These are phyloP conservation scores for Periconia sp. DNA, from an alignment of 2,329 filamentous ascomycete species.

Conservation along the genomic window DNA sequence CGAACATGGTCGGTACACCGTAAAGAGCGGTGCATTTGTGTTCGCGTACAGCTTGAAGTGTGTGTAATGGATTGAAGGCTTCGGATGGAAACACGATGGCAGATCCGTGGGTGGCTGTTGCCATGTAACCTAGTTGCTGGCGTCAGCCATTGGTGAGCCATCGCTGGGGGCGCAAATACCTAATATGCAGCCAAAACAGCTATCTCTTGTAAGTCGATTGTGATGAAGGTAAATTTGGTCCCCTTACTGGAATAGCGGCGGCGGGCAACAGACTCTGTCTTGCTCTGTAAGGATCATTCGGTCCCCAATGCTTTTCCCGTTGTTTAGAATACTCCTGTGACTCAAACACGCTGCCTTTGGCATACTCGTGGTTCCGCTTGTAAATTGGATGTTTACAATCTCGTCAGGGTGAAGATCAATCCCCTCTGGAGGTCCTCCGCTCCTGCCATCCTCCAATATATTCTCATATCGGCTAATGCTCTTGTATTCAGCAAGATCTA, in stretches of 20 bases:
- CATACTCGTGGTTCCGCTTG: conserved; percentile 86
- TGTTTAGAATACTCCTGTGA: conserved; percentile 88
- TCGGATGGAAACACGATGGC: conserved; percentile 83
- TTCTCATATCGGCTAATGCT: conserved; percentile 47
- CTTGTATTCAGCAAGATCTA: conserved; percentile 45
- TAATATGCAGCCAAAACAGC: conserved; percentile 85
- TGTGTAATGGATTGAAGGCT: conserved; percentile 78
- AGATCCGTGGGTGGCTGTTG: conserved; percentile 80
- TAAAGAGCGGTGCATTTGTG: conserved; percentile 72
- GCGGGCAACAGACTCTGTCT: conserved; percentile 70
- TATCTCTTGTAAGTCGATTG: conserved; percentile 8
- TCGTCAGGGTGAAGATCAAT: conserved; percentile 62
- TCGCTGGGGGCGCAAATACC: conserved; percentile 47
- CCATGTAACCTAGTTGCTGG: conserved; percentile 67
- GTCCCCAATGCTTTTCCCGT: conserved; percentile 79
- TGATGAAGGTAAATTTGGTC: not conserved
- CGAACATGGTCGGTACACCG: conserved; percentile 93
- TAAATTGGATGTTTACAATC: conserved; percentile 94
- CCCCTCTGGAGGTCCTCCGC: conserved; percentile 47
- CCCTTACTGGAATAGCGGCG: conserved; percentile 54
- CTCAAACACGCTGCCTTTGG: conserved; percentile 91
- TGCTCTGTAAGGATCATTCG: conserved; percentile 76
- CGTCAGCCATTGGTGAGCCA: not conserved
- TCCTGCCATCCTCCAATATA: conserved; percentile 49
- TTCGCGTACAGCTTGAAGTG: conserved; percentile 65